Evolutionary conservation across 2,329 filamentous ascomycete genomes (phyloP).

Genomic region (Penicillium sp.): DNA sequence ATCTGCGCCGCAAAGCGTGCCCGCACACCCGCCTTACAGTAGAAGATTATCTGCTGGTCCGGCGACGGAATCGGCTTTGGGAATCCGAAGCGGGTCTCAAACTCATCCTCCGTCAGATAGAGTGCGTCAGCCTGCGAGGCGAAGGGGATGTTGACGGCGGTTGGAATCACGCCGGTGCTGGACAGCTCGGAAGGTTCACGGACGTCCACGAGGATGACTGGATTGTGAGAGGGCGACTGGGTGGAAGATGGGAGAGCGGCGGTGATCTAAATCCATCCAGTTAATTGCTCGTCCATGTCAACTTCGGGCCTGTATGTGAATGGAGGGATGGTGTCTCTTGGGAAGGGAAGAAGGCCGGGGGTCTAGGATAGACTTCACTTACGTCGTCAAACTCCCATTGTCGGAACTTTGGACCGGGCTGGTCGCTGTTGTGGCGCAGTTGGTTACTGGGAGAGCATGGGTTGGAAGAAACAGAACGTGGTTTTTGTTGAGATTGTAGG

Average conservation of each 20-base stretch:
- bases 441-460: constrained; percentile 2
- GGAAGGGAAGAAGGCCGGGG: not conserved
- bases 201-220: constrained; percentile 41
- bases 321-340: not conserved
- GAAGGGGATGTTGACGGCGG: constrained; percentile 76
- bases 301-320: no score
- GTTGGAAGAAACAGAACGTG: not conserved
- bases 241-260: constrained; percentile 25
- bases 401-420: constrained; percentile 11
- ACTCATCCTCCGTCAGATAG: constrained; percentile 69
- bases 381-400: constrained; percentile 35
- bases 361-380: constrained; percentile 6
- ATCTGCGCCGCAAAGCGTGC: constrained; percentile 70
- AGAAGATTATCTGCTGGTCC: constrained; percentile 61
- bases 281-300: no score
- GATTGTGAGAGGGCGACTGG: constrained; percentile 21
- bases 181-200: constrained; percentile 44
- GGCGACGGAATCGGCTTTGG: constrained; percentile 56
- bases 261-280: constrained; percentile 26
- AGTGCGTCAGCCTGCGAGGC: constrained; percentile 70
- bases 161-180: constrained; percentile 59
- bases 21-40: constrained; percentile 87
- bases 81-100: constrained; percentile 76
- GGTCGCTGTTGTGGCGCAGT: constrained; percentile 19
- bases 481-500: not conserved